Base-by-base conservation (phyloP, 2,329 filamentous ascomycete species). In the Catunica adiposa region DNA sequence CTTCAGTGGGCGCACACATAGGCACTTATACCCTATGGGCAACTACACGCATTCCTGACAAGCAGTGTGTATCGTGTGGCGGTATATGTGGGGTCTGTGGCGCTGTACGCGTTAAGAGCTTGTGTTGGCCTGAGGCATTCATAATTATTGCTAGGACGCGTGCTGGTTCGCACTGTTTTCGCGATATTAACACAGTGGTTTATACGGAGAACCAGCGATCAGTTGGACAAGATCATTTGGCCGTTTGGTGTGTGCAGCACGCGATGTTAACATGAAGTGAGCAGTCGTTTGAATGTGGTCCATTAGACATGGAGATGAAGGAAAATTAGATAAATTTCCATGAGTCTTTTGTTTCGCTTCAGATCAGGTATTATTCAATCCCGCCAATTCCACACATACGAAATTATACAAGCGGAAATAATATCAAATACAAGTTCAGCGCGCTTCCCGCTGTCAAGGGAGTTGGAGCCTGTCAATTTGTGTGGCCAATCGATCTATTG, bases 111-210 rank as follows among this genome's bases (percentile, higher is more conserved):
- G 31, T 46, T 8, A 14, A 55, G 44, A 23, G 7, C 11, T 29
- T 52, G 46, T 52, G 37, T 31, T 22, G 40, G 56, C 56, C 56
- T 58, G 52, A 58, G 56, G 56, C 52, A 58, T 46, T 26, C 26
- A 34, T n/a, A n/a, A 38, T 38, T 48, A 15, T 22, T 20, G 34
- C 20, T 22, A 22, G 23, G 20, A 52, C 50, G 50, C 50, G 50
- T 38, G 50, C 44, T 23, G 44, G 20, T 26, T 29, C 44, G 22
- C 22, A 48, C 44, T 48, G 44, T 48, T 14, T 25, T 9, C 15
- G 44, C 44, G 23, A 48, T 25, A n/a, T 11, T 48, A 48, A 8
- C 22, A 48, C 44, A 48, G 44, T 48, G 22, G 23, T n/a, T 48
- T 25, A 5, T 15, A 48, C 44, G 44, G 44, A 48, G 44, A 46